Evolutionary conservation across 2,329 filamentous ascomycete genomes (phyloP), one percentile per base, ranked within the genome.

Genomic region (Xylariaceae sp.): DNA sequence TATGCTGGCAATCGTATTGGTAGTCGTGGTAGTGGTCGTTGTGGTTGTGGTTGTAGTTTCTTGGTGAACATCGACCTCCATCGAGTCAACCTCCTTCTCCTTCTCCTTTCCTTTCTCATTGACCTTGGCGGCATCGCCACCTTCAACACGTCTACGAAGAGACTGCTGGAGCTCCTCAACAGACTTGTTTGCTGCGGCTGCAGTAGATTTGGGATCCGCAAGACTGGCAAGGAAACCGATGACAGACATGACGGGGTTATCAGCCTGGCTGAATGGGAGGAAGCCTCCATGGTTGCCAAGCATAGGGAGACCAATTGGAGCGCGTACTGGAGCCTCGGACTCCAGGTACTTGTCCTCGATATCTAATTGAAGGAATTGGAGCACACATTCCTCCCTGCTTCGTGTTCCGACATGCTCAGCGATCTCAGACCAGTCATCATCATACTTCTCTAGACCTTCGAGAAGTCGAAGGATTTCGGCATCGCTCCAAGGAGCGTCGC

Each of bases 331-430:
- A 6, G 82, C 80, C 69, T 93, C 87, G 6, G 90, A 86, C 69
- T 97, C 92, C 8, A 97, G 80, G 71, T 97, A 99, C 73, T 96
- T 95, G 77, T 97, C 93, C 74, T 97, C 94, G 63, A 99, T 99
- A 67, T 97, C 93, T 42, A 99, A 81, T 71, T 97, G 92, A 64
- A 99, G 75, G 78, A 99, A 99, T 73, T 97, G 94, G 68, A 97
- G 82, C 13, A 97, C 93, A 73, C 94, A 99, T 76, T 99, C 93
- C 74, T 99, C 95, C 56, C 91, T 84, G 1, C 92, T 96, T 61
- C 93, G 87, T 2, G 91, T 95, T 53, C 89, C 89, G 49, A 99
- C 94, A 70, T 97, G 90, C 64, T 93, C 91, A 1, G 95, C 88
- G 66, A 99, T 92, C 69, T 90, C 86, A 59, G 89, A 88, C 94